Percentiles rank a stretch among this genome's conserved stretches.
These are phyloP conservation scores for Ochetophila trinervis DNA, from an alignment of 306 rosid genomes.

Conservation along the genomic window DNA sequence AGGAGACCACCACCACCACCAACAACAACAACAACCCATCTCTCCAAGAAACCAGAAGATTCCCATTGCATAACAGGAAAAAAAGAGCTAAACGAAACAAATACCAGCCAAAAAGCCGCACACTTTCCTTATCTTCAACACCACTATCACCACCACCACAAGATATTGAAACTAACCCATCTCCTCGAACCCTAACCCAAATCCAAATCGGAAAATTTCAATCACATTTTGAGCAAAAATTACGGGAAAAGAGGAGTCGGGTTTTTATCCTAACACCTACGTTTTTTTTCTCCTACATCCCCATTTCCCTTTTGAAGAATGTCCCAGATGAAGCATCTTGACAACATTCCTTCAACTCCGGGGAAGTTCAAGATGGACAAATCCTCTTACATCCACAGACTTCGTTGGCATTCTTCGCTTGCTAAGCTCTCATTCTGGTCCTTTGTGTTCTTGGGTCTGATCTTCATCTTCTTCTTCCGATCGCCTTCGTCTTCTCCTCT, in stretches of 20 bases:
- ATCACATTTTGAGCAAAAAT: neutral
- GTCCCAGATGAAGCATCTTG: constrained; percentile 57
- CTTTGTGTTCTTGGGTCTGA: constrained; percentile 58
- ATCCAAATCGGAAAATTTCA: constrained; percentile 7
- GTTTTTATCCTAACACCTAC: constrained; percentile 24
- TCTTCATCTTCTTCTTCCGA: constrained; percentile 78
- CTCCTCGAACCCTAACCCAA: constrained; percentile 31
- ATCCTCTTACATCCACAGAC: constrained; percentile 61
- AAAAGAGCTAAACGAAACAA: constrained; percentile 15
- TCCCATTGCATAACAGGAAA: constrained; percentile 28
- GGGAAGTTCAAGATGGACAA: constrained; percentile 96
- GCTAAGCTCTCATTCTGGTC: constrained; percentile 84
- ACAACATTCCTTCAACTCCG: constrained; percentile 81
- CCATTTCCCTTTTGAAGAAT: constrained; percentile 20
- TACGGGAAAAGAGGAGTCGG: constrained; percentile 21
- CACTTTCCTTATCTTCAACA: constrained; percentile 30
- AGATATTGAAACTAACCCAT: constrained; percentile 3
- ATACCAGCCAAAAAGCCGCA: constrained; percentile 11
- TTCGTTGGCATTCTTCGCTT: constrained; percentile 71
- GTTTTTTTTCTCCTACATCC: constrained; percentile 8
- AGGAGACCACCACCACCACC: constrained; percentile 17
- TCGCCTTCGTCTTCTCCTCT: constrained; percentile 53
- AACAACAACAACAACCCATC: constrained; percentile 32
- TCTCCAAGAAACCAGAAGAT: constrained; percentile 76
- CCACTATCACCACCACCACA: constrained; percentile 14